Percentiles rank a stretch among this genome's conserved stretches.
phyloP scores from a whole-genome alignment of 2,329 filamentous ascomycete species.

The Cercospora brassicicola region DNA sequence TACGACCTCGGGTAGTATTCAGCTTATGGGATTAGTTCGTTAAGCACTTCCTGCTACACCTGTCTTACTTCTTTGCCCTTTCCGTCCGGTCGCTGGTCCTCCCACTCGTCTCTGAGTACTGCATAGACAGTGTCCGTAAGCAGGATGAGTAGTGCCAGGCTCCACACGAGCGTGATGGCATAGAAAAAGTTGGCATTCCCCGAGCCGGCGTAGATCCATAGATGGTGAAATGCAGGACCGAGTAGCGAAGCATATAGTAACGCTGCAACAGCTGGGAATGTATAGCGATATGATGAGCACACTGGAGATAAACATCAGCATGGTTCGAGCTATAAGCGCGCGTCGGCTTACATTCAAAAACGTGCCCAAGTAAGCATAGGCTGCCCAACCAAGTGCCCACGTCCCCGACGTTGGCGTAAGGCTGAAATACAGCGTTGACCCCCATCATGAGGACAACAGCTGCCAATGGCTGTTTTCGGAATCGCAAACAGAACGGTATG shows the following conservation, averaged over 20 bases:
- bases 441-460: slow-evolving; percentile 82
- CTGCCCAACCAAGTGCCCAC: slow-evolving; percentile 81
- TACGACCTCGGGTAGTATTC: too few relatives aligned
- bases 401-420: slow-evolving; percentile 91
- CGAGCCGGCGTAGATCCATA: slow-evolving; percentile 97
- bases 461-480: slow-evolving; percentile 82
- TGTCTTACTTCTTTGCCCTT: slow-evolving; percentile 83
- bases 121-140: slow-evolving; percentile 88
- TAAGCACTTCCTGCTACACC: slow-evolving; percentile 48
- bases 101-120: slow-evolving; percentile 87
- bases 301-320: slow-evolving; percentile 50
- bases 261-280: slow-evolving; percentile 79
- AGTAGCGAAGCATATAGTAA: slow-evolving; percentile 85
- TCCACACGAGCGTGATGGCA: slow-evolving; percentile 98
- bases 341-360: slow-evolving; percentile 69
- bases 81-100: slow-evolving; percentile 86
- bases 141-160: slow-evolving; percentile 79
- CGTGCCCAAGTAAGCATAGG: slow-evolving; percentile 82
- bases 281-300: slow-evolving; percentile 70
- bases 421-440: slow-evolving; percentile 92
- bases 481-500: slow-evolving; percentile 76
- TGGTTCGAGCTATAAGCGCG: not conserved
- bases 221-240: slow-evolving; percentile 90
- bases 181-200: slow-evolving; percentile 99
- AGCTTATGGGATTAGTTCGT: too few relatives aligned